Evolutionary conservation across 2,329 filamentous ascomycete genomes (phyloP).

Genomic region (Fusarium sp.): DNA sequence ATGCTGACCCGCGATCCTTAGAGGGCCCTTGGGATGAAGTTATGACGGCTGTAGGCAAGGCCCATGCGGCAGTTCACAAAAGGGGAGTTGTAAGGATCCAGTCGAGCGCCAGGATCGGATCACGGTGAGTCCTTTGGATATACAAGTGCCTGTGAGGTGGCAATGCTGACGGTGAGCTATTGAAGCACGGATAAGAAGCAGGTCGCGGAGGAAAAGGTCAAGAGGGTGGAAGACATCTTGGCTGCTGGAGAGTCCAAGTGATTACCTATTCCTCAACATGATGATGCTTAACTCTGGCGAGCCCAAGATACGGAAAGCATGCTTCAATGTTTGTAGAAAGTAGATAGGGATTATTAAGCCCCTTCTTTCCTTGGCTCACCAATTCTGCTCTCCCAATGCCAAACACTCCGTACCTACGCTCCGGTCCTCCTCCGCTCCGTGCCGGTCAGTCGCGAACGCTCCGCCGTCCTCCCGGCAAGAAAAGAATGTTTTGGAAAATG

Average conservation of each 20-base stretch:
- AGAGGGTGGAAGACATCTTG: slow-evolving; percentile 69
- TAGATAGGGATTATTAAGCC: neutral
- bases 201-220: slow-evolving; percentile 85
- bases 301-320: neutral
- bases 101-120: slow-evolving; percentile 88
- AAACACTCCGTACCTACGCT: neutral
- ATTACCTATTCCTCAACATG: neutral
- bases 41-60: slow-evolving; percentile 88
- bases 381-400: neutral
- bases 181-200: slow-evolving; percentile 87
- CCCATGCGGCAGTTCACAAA: slow-evolving; percentile 83
- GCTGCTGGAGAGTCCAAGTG: slow-evolving; percentile 43
- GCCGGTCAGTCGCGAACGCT: neutral
- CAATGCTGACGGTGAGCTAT: slow-evolving; percentile 5
- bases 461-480: neutral
- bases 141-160: neutral
- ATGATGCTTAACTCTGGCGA: no score
- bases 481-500: neutral
- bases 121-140: slow-evolving; percentile 69
- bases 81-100: slow-evolving; percentile 88
- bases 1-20: slow-evolving; percentile 54
- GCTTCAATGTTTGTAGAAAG: neutral
- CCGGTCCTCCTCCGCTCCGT: slow-evolving; percentile 5
- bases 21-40: slow-evolving; percentile 94
- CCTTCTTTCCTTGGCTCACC: neutral